Conservation (phyloP, 202 grass and related monocot genomes). For the Zoysia matrella region DNA sequence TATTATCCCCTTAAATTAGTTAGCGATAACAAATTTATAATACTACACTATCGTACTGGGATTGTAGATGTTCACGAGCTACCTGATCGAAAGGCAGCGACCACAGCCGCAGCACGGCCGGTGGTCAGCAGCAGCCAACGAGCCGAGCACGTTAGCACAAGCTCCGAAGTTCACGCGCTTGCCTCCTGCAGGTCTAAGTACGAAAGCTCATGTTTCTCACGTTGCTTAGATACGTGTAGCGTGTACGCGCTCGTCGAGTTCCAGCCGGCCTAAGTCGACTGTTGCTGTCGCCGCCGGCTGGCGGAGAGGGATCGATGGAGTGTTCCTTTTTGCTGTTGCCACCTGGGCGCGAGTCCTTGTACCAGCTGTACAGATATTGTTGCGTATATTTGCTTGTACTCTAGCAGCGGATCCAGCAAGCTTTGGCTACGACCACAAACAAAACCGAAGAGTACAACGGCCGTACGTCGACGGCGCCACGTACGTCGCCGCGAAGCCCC, state of each 20-base stretch:
- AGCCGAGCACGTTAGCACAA: constrained; percentile 27
- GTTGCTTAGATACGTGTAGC: not conserved
- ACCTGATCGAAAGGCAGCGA: not conserved
- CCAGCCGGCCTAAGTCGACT: not conserved
- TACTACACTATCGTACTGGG: no score
- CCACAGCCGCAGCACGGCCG: constrained; percentile 15
- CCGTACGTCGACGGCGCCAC: no score
- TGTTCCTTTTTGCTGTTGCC: no score
- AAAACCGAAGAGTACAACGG: no score
- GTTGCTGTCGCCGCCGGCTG: not conserved
- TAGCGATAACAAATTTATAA: no score
- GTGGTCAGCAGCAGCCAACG: constrained; percentile 45
- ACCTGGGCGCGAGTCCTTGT: not conserved
- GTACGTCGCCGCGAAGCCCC: constrained; percentile 2
- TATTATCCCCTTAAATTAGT: no score
- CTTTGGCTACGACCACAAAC: no score
- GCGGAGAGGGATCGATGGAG: no score
- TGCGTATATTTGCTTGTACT: not conserved
- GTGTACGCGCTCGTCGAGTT: not conserved
- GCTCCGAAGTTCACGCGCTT: not conserved
- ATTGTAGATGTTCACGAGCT: not conserved
- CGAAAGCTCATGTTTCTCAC: constrained; percentile 1
- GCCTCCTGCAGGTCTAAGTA: not conserved
- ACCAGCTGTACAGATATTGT: not conserved
- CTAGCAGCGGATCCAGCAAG: not conserved